A percentile compares a stretch with the other conserved stretches of the same genome.
These are phyloP conservation scores for Colletotrichum viniferum DNA, from an alignment of 2,329 filamentous ascomycete species.

Conservation along the genomic window DNA sequence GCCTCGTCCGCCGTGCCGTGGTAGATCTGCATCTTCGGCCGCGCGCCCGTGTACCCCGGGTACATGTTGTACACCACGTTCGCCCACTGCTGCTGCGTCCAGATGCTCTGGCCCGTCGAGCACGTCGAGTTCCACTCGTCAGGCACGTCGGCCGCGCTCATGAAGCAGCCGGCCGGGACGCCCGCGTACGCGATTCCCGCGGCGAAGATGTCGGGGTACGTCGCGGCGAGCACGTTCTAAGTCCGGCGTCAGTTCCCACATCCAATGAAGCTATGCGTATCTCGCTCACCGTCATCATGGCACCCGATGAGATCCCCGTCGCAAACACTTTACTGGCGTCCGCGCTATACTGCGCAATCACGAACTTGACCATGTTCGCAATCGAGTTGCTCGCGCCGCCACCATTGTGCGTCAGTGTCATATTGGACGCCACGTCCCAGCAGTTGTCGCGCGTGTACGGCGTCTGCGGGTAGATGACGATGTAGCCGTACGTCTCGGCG, in stretches of 20 bases:
- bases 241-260: not conserved
- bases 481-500: slow-evolving; percentile 61
- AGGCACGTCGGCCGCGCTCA: slow-evolving; percentile 39
- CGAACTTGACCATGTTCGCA: slow-evolving; percentile 58
- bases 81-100: slow-evolving; percentile 45
- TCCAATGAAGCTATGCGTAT: too few species aligned
- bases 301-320: slow-evolving; percentile 52
- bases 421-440: slow-evolving; percentile 63
- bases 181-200: slow-evolving; percentile 57
- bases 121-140: slow-evolving; percentile 61
- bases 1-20: slow-evolving; percentile 58
- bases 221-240: slow-evolving; percentile 52
- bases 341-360: slow-evolving; percentile 50
- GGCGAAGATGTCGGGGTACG: slow-evolving; percentile 60
- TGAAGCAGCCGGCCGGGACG: slow-evolving; percentile 61
- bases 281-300: slow-evolving; percentile 52
- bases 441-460: slow-evolving; percentile 44
- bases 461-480: slow-evolving; percentile 53
- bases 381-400: slow-evolving; percentile 56
- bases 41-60: slow-evolving; percentile 50
- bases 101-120: slow-evolving; percentile 51
- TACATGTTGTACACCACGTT: slow-evolving; percentile 51
- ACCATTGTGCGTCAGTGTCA: slow-evolving; percentile 52
- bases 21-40: slow-evolving; percentile 64
- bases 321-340: slow-evolving; percentile 53